Base-by-base conservation (phyloP, 1,284 basidiomycete species). In the Rhizoctonia solani region DNA sequence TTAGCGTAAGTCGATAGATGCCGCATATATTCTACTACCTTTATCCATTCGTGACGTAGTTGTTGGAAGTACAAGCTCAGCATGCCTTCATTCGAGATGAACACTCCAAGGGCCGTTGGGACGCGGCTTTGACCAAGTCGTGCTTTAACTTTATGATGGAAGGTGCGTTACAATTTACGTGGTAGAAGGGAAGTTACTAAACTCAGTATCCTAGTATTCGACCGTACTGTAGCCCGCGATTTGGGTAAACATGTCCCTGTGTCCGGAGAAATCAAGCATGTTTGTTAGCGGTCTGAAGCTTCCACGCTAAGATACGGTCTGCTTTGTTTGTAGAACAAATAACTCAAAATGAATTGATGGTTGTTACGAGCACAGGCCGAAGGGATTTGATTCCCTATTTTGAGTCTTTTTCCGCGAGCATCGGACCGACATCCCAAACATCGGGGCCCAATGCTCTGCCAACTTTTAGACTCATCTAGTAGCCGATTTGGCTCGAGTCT, bases 41-140 rank as follows among this genome's bases (percentile, higher is more conserved):
- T 46, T 46, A 29, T 29, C 54, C 58, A 39, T 59, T 68, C 37
- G 27, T 46, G 21, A 75, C n/a, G n/a, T n/a, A 96, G 92, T 93
- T 95, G 74, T 79, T 95, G 68, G 93, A 95, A 74, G 92, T 95
- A 6, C 93, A 95, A 77, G 94, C 93, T 0, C 93, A 95, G 74
- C 94, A 96, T 73, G 94, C 94, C 2, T 97, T 96, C 77, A 89
- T 96, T 72, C 87, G 94, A 4, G 94, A 96, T 76, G 91, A 94
- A 73, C 83, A 84, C 2, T 93, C 90, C 39, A 96, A 96, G 76
- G 93, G 92, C 1, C 85, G 94, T 59, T 97, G 93, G 92, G 94
- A 97, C 74, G 92, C 93, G 8, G 93, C 93, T 0, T 79, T 96
- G 54, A 91, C 92, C 0, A 82, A 87, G 49, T 88, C 88, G 11